Percentiles rank a stretch among this genome's conserved stretches.
phyloP scores from a whole-genome alignment of 176 grass and related monocot species.

The Leersia perrieri region DNA sequence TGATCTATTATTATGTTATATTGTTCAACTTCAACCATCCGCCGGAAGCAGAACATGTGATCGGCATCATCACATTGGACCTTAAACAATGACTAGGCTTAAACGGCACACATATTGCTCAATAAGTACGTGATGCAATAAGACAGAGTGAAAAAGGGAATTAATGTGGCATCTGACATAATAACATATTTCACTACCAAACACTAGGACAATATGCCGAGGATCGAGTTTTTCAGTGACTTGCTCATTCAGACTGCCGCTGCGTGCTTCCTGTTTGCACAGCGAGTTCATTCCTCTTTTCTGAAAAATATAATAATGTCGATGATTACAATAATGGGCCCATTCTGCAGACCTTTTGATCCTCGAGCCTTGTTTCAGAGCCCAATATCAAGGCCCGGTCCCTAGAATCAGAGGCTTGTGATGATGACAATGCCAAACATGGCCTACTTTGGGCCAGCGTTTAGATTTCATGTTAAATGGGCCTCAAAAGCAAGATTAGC shows the following conservation, averaged over 20 bases:
- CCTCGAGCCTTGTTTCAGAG: background rate
- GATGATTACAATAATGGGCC: background rate
- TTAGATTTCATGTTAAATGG: background rate
- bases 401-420: background rate
- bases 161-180: background rate
- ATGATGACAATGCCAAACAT: background rate
- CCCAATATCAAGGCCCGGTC: background rate
- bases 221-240: background rate
- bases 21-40: background rate
- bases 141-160: background rate
- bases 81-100: conserved; percentile 10
- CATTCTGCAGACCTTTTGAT: background rate
- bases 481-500: background rate
- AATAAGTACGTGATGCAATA: conserved; percentile 11
- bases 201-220: background rate
- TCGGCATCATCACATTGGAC: background rate
- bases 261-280: background rate
- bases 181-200: background rate
- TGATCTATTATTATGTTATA: background rate
- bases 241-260: background rate
- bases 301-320: no score
- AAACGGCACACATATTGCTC: background rate
- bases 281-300: background rate
- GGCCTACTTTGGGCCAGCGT: background rate
- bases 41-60: background rate